phyloP scores from a whole-genome alignment of 306 rosid genomes.

The Vigna trinervia region DNA sequence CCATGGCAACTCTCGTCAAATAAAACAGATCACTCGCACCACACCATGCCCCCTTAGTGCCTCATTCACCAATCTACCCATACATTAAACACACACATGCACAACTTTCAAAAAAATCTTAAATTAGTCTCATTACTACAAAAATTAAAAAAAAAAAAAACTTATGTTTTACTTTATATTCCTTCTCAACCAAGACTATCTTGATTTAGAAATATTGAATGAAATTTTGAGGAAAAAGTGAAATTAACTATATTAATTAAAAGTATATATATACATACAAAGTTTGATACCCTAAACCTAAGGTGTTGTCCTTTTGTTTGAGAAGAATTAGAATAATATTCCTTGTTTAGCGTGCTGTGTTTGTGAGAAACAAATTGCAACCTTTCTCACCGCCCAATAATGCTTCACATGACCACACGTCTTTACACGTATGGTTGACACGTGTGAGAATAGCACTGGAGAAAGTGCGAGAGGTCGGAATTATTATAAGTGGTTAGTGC shows the following conservation, averaged over 20 bases:
- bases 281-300: too few species aligned
- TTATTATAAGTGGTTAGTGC: constrained; percentile 58
- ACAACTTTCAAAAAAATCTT: background rate
- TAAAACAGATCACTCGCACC: constrained; percentile 37
- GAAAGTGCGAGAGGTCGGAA: constrained; percentile 42
- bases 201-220: too few species aligned
- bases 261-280: too few species aligned
- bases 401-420: constrained; percentile 71
- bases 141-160: too few species aligned
- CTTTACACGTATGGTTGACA: constrained; percentile 55
- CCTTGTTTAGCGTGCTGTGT: constrained; percentile 39
- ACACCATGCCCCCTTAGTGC: constrained; percentile 41
- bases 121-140: too few species aligned
- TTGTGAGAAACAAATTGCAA: constrained; percentile 30
- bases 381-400: constrained; percentile 73
- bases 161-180: too few species aligned
- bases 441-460: constrained; percentile 50
- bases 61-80: constrained; percentile 22
- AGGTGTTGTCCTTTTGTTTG: background rate
- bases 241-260: too few species aligned
- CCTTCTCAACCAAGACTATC: too few species aligned
- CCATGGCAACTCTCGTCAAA: background rate
- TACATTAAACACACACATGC: background rate
- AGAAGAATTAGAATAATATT: constrained; percentile 10
- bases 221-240: background rate